Base-by-base conservation (phyloP, 140 eudicot species). In the Flaveria floridana region DNA sequence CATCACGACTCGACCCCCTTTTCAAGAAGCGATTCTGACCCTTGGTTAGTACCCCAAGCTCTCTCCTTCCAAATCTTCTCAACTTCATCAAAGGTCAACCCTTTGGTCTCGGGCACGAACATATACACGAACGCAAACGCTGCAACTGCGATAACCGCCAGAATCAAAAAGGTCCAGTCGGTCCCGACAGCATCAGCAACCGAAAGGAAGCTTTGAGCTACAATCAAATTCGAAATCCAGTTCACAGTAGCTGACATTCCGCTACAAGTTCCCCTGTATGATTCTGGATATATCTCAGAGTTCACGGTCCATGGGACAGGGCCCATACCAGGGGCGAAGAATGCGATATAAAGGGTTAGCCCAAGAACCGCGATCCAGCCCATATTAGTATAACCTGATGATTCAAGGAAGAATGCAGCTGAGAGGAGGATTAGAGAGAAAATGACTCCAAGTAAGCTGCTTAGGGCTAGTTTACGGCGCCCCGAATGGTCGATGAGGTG, bases 261-360 rank as follows among this genome's bases (percentile, higher is more conserved):
- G 21, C 95, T 88, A 80, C 97, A 90, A 2, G 84, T 75, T 21
- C 99, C 99, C 51, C 99, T 72, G 20, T 94, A 94, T 3, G 96
- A 87, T 61, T 94, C 86, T 0, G 99, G 96, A 58, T 94, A 94
- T 71, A 91, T 91, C 67, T 94, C 99, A 0, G 99, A 88, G 92
- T 94, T 94, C n/a, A 94, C 90, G n/a, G 99, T 87, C 99, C 99
- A 94, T 3, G 99, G 99, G 11, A 94, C 99, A 6, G 96, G 89
- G 7, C 99, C 99, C 99, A 94, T 94, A n/a, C 99, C 99, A 0
- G 99, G 97, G 1, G 99, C 82, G 20, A 94, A 94, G 79, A 88
- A 94, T 1, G 95, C 81, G 13, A 94, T 94, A 62, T 94, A 94
- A 26, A 94, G 89, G 46, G 88, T 84, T 37, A 94, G 79, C 16